A percentile compares a stretch with the other conserved stretches of the same genome.
These are phyloP conservation scores for Leishmania arabica DNA, from an alignment of 208 protist genomes.

Conservation along the genomic window DNA sequence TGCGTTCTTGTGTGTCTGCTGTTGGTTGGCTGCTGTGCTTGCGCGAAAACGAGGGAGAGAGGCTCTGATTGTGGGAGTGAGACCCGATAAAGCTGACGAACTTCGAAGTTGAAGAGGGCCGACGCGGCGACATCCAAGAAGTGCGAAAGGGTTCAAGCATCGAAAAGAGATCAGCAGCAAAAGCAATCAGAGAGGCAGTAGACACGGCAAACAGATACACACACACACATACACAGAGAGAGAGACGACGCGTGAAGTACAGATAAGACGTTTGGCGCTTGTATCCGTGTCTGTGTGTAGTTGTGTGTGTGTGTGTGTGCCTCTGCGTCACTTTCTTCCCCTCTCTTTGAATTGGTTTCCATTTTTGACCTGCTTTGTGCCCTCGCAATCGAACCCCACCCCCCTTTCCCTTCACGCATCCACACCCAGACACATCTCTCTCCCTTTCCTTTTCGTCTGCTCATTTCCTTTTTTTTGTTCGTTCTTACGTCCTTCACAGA, in stretches of 20 bases:
- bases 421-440: background rate
- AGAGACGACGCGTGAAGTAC: background rate
- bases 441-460: background rate
- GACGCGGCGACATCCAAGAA: background rate
- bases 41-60: background rate
- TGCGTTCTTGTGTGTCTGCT: background rate
- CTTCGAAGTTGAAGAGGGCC: slow-evolving; percentile 1
- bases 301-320: background rate
- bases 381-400: background rate
- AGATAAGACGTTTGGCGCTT: background rate
- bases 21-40: background rate
- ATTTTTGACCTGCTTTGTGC: background rate
- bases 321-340: background rate
- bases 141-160: background rate
- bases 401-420: background rate
- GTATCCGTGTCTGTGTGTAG: background rate
- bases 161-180: background rate
- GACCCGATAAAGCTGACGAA: background rate
- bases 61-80: background rate
- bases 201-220: background rate
- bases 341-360: background rate
- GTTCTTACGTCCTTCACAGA: background rate
- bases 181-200: background rate
- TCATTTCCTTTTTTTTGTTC: slow-evolving; percentile 7
- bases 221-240: background rate